Evolutionary conservation across 2,329 filamentous ascomycete species (phyloP).

Genomic region (Sphaerulina musiva): DNA sequence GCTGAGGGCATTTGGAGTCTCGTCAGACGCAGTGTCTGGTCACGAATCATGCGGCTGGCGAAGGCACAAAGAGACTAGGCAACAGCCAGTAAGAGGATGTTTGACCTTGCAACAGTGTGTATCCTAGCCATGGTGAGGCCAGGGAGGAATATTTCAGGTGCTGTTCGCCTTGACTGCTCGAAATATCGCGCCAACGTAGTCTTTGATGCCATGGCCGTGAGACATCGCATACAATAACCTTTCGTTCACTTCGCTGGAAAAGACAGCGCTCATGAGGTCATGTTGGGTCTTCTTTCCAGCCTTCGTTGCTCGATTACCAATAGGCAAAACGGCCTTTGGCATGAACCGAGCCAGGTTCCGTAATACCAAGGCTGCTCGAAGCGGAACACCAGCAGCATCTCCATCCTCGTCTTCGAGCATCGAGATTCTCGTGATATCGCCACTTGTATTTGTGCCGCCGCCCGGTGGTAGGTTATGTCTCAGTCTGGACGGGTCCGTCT

Average conservation of each 20-base stretch:
- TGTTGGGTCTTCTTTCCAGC: conserved; percentile 17
- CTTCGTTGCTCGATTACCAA: conserved; percentile 13
- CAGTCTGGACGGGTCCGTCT: conserved; percentile 31
- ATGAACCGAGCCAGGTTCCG: conserved; percentile 63
- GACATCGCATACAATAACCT: conserved; percentile 25
- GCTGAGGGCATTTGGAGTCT: conserved; percentile 14
- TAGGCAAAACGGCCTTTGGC: conserved; percentile 20
- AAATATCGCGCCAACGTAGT: conserved; percentile 24
- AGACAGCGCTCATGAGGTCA: conserved; percentile 19
- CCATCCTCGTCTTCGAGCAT: conserved; percentile 45
- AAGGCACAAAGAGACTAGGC: conserved; percentile 1
- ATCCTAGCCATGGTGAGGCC: no score
- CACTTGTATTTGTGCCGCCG: conserved; percentile 10
- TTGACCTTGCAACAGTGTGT: not conserved
- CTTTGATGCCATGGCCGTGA: conserved; percentile 21
- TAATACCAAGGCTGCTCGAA: conserved; percentile 69
- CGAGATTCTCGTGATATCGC: conserved; percentile 35
- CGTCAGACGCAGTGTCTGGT: conserved; percentile 7
- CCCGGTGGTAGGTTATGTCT: conserved; percentile 24
- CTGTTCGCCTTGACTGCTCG: conserved; percentile 19
- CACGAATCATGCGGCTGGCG: conserved; percentile 4
- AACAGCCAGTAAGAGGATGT: not conserved
- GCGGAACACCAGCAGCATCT: conserved; percentile 68
- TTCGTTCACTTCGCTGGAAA: conserved; percentile 22
- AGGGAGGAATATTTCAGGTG: not conserved